Percentiles rank a stretch among this genome's conserved stretches.
These are phyloP conservation scores for Parafenestella ontariensis DNA, from an alignment of 2,329 filamentous ascomycete genomes.

Conservation along the genomic window DNA sequence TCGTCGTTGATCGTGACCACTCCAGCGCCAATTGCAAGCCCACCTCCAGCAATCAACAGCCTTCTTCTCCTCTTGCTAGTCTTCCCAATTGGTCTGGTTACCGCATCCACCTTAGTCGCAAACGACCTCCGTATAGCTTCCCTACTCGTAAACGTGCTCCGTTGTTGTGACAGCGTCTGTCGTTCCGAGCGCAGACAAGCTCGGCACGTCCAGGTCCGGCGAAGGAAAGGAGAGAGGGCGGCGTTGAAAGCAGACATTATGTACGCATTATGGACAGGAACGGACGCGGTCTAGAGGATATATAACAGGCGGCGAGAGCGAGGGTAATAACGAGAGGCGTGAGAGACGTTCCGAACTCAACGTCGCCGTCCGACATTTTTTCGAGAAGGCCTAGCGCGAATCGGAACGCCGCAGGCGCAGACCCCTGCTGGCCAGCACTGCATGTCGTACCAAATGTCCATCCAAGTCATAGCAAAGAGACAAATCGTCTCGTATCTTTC, in stretches of 20 bases:
- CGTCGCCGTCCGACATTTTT: constrained; percentile 24
- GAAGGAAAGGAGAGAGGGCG: constrained; percentile 33
- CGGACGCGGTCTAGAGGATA: not conserved
- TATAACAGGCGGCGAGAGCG: not conserved
- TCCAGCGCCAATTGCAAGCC: constrained; percentile 47
- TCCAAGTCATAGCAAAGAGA: not conserved
- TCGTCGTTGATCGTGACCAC: constrained; percentile 66
- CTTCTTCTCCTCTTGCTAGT: constrained; percentile 36
- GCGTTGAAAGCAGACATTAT: constrained; percentile 39
- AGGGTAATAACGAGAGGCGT: not conserved
- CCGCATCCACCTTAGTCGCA: constrained; percentile 19
- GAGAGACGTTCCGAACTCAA: not conserved
- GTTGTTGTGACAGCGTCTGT: constrained; percentile 25
- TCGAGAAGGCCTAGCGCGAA: constrained; percentile 17
- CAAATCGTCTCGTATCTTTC: not conserved
- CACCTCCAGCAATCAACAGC: constrained; percentile 36
- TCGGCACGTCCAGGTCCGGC: constrained; percentile 46
- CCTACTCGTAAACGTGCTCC: constrained; percentile 8
- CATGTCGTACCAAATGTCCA: not conserved
- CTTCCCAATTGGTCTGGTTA: constrained; percentile 11
- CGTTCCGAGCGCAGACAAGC: constrained; percentile 39
- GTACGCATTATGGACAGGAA: constrained; percentile 20
- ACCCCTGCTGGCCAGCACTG: not conserved
- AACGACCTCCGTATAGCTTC: constrained; percentile 10
- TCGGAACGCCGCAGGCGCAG: constrained; percentile 14